These are phyloP conservation scores for Macrolepiota fuliginosa DNA, from an alignment of 768 basidiomycete species.

Conservation along the genomic window DNA sequence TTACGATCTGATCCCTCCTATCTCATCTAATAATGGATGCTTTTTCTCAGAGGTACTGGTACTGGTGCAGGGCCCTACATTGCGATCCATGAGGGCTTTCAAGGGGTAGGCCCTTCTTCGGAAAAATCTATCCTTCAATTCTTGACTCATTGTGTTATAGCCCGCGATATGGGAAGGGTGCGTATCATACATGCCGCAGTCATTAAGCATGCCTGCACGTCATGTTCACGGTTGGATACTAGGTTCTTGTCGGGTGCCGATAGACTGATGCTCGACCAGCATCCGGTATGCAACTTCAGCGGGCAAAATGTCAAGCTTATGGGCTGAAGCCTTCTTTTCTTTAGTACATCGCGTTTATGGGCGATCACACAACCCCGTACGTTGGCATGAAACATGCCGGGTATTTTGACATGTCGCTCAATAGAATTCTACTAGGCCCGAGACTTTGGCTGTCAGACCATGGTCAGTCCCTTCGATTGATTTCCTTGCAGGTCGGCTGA, in stretches of 20 bases:
- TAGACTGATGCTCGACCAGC: constrained; percentile 72
- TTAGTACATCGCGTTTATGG: constrained; percentile 45
- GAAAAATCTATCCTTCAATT: constrained; percentile 2
- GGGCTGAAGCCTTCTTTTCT: constrained; percentile 13
- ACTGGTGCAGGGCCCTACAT: constrained; percentile 54
- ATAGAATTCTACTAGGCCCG: constrained; percentile 26
- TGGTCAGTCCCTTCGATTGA: constrained; percentile 32
- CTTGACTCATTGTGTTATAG: constrained; percentile 20
- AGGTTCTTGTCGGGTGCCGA: constrained; percentile 78
- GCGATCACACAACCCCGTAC: constrained; percentile 37
- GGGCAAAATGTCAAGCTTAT: constrained; percentile 1
- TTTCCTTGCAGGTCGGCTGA: constrained; percentile 20
- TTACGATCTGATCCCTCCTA: not conserved
- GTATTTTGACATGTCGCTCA: constrained; percentile 11
- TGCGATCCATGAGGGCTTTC: constrained; percentile 66
- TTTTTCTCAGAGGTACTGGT: constrained; percentile 55
- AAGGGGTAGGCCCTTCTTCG: constrained; percentile 38
- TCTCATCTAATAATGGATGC: constrained; percentile 7
- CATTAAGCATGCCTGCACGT: not conserved
- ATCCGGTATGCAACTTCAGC: constrained; percentile 54
- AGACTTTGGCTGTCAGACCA: constrained; percentile 39
- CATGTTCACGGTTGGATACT: constrained; percentile 12
- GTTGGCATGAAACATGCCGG: constrained; percentile 19
- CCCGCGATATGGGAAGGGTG: constrained; percentile 45
- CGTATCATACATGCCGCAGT: not conserved